Conservation (phyloP, 2,329 filamentous ascomycete genomes). For the Stachybotrys elegans region DNA sequence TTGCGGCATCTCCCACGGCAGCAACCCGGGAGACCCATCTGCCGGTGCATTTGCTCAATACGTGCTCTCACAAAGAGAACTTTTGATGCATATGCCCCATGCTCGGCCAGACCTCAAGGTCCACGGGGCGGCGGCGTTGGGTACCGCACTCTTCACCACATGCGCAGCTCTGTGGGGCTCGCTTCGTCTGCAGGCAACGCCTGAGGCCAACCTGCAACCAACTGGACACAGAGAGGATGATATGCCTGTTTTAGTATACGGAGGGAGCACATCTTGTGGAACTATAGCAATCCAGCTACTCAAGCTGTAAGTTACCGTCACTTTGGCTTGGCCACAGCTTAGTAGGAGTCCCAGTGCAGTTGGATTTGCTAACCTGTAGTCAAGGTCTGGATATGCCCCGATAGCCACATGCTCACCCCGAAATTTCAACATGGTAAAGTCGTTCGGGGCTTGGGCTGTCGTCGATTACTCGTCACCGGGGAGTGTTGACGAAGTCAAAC, state of each 20-base stretch:
- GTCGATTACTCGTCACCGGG: conserved; percentile 34
- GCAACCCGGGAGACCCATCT: neutral
- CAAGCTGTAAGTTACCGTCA: neutral
- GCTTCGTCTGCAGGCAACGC: neutral
- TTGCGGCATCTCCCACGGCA: neutral
- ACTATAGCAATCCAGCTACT: conserved; percentile 1
- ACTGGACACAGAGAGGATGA: neutral
- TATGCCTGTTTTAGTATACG: neutral
- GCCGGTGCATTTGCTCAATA: neutral
- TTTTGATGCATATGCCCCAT: neutral
- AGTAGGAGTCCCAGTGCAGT: neutral
- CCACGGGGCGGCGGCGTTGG: neutral
- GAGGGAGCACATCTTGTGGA: conserved; percentile 1
- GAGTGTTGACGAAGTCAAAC: conserved; percentile 14
- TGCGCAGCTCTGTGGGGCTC: neutral
- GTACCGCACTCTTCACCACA: neutral
- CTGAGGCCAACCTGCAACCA: neutral
- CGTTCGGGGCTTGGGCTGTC: conserved; percentile 32
- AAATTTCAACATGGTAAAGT: conserved; percentile 33
- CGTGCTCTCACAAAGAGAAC: neutral
- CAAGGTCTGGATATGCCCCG: neutral
- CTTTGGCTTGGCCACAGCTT: neutral
- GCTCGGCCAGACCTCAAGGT: neutral
- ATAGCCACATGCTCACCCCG: conserved; percentile 11
- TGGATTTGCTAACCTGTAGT: neutral